Conservation (phyloP, 148 eudicot species). For the Amaranthus hypochondriacus region DNA sequence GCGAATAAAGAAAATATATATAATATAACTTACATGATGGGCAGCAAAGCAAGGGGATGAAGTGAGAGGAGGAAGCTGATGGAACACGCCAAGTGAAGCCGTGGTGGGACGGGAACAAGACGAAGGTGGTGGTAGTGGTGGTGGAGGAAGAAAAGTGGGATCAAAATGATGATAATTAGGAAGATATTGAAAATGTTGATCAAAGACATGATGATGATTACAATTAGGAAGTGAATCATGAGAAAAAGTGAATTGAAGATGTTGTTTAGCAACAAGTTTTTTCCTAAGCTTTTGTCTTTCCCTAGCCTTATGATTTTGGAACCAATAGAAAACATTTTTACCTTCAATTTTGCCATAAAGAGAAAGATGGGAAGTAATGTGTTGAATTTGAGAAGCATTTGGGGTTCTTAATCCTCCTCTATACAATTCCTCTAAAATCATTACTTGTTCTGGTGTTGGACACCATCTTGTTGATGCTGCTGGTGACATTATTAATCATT, state of each 20-base stretch:
- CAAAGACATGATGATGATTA: neutral
- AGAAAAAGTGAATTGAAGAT: constrained; percentile 1
- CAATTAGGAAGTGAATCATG: constrained; percentile 1
- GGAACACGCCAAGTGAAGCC: constrained; percentile 8
- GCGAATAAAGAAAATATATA: no score
- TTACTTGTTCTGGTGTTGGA: constrained; percentile 84
- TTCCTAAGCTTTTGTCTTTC: constrained; percentile 67
- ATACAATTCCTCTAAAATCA: constrained; percentile 86
- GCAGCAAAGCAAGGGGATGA: constrained; percentile 15
- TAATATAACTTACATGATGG: constrained; percentile 16
- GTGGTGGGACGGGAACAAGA: constrained; percentile 11
- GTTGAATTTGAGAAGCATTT: constrained; percentile 70
- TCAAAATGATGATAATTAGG: constrained; percentile 10
- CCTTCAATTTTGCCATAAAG: constrained; percentile 77
- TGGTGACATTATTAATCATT: constrained; percentile 29
- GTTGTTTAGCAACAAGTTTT: constrained; percentile 23
- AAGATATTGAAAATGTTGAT: constrained; percentile 6
- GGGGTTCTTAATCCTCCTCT: constrained; percentile 69
- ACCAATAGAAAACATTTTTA: constrained; percentile 91
- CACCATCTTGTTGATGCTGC: constrained; percentile 71
- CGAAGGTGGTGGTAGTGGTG: neutral
- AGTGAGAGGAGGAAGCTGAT: constrained; percentile 11
- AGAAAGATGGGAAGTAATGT: constrained; percentile 72
- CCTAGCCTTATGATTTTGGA: constrained; percentile 90
- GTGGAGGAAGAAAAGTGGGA: neutral